Evolutionary conservation across 192 early-diverging fungal genomes (phyloP).

Genomic region (Coemansia sp.): DNA sequence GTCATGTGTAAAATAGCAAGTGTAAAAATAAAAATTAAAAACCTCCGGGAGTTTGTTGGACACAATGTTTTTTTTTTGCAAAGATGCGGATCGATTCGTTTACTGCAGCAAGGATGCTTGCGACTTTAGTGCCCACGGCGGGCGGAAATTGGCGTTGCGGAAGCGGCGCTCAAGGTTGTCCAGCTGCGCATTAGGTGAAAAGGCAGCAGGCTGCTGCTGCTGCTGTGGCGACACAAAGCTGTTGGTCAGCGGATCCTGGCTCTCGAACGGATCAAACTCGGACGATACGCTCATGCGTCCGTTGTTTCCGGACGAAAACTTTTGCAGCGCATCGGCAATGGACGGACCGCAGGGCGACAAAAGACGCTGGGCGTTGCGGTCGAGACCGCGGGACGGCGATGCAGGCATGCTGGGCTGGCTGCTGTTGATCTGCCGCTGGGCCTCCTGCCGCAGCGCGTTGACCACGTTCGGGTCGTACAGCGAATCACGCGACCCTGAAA

Average conservation of each 20-base stretch:
- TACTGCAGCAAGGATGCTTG: constrained; percentile 29
- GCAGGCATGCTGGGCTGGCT: constrained; percentile 29
- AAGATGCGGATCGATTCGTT: background rate
- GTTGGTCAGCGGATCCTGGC: constrained; percentile 33
- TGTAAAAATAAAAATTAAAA: background rate
- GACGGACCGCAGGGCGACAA: constrained; percentile 52
- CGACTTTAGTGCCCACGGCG: constrained; percentile 49
- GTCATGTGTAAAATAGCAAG: background rate
- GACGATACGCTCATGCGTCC: constrained; percentile 42
- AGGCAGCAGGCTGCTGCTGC: background rate
- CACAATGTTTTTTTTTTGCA: background rate
- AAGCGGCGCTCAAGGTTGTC: constrained; percentile 51
- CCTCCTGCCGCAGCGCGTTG: constrained; percentile 48
- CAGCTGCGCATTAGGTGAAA: constrained; percentile 39
- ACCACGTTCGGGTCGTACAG: constrained; percentile 49
- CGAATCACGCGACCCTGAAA: constrained; percentile 42
- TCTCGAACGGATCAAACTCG: constrained; percentile 52
- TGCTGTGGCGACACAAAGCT: constrained; percentile 11
- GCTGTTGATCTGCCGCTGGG: constrained; percentile 50
- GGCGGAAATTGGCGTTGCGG: constrained; percentile 52
- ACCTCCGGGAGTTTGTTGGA: background rate
- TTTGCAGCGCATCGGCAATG: constrained; percentile 43
- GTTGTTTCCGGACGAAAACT: constrained; percentile 8
- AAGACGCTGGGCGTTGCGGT: constrained; percentile 7
- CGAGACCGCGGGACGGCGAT: constrained; percentile 6